A percentile compares a stretch with the other conserved stretches of the same genome.
These are phyloP conservation scores for Zygosaccharomyces bailii DNA, from an alignment of 805 yeast species.

Conservation along the genomic window DNA sequence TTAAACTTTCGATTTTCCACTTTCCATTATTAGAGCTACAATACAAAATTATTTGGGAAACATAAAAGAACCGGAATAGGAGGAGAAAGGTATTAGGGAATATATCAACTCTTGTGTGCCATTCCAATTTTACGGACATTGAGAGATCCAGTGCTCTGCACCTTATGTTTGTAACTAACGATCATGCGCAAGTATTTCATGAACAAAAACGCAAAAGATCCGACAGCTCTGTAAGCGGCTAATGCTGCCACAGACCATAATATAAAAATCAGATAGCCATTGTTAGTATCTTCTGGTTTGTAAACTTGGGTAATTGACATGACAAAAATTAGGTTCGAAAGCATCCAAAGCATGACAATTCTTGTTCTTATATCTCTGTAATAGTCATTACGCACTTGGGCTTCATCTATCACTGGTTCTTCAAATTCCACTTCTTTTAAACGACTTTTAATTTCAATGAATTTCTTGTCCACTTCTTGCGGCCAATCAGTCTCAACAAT, in stretches of 20 bases:
- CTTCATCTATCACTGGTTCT: slow-evolving; percentile 30
- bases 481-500: slow-evolving; percentile 59
- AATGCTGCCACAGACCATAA: slow-evolving; percentile 90
- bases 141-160: slow-evolving; percentile 36
- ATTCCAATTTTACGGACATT: slow-evolving; percentile 18
- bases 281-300: slow-evolving; percentile 58
- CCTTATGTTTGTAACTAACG: slow-evolving; percentile 40
- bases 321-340: slow-evolving; percentile 72
- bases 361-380: slow-evolving; percentile 92
- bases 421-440: slow-evolving; percentile 35
- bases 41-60: not conserved
- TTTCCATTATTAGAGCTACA: slow-evolving; percentile 6
- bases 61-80: not conserved
- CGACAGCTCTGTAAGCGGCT: slow-evolving; percentile 76
- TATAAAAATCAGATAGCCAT: slow-evolving; percentile 77
- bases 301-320: slow-evolving; percentile 87
- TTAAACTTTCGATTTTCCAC: slow-evolving; percentile 1
- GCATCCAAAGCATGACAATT: slow-evolving; percentile 94
- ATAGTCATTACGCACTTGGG: slow-evolving; percentile 63
- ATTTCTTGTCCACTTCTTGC: slow-evolving; percentile 39
- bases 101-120: slow-evolving; percentile 17
- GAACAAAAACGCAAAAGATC: slow-evolving; percentile 67
- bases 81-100: not conserved
- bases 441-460: slow-evolving; percentile 37
- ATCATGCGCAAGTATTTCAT: slow-evolving; percentile 39